Base-by-base conservation (phyloP, 2,329 filamentous ascomycete species). In the Colletotrichum higginsianum region DNA sequence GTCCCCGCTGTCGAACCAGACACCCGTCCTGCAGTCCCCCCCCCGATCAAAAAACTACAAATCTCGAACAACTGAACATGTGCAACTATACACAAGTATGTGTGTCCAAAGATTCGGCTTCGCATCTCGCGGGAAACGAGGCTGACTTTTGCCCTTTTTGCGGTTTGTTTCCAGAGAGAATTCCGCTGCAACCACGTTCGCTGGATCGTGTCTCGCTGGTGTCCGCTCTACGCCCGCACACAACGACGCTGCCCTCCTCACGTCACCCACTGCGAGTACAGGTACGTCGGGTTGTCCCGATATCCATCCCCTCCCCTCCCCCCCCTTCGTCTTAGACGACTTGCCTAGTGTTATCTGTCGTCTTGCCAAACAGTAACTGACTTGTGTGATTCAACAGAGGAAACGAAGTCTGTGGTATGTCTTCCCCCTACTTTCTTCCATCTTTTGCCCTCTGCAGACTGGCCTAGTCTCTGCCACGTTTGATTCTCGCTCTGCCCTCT, bases 141-240 rank as follows among this genome's bases (percentile, higher is more conserved):
- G 46, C 74, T 75, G 67, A 75, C 73, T 47, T 30, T 9, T 35
- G 4, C 21, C 8, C 53, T 30, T n/a, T 30, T 30, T 56, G 46
- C 26, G 7, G 21, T 3, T 13, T 3, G 3, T 13, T 6, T 38
- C 30, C 73, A 87, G 86, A 86, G 86, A 70, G 84, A 87, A 72
- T 82, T 87, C 71, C 86, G 86, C 78, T 87, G 86, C 73, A 82
- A 86, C 65, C 85, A 87, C 77, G 86, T 86, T 80, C 86, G 87
- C 74, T 77, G 84, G 73, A 83, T 85, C 67, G 83, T 84, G 71
- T 84, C 83, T 35, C 67, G 74, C 60, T 85, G 83, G 83, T 85
- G 83, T 62, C 79, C 81, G 67, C 83, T 84, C 73, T 85, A 85
- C 66, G 84, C 84, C 67, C 81, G 82, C 75, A 85, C 83, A 13